Conservation (phyloP, 1,284 basidiomycete genomes). For the Phylloboletellus chloephorus region DNA sequence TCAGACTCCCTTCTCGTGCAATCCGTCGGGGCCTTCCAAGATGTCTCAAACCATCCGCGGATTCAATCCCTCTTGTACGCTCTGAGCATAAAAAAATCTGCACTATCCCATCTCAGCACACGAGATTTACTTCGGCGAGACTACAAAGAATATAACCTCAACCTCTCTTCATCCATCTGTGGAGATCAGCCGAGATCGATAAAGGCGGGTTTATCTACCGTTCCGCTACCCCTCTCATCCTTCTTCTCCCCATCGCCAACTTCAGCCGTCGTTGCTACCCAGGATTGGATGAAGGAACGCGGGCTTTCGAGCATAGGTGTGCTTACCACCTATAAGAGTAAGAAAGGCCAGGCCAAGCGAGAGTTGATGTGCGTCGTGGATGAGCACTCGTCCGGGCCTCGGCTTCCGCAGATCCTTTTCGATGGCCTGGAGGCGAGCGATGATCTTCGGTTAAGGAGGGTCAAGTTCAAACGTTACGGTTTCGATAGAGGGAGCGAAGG, state of each 20-base stretch:
- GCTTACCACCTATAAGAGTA: constrained; percentile 60
- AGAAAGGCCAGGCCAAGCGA: constrained; percentile 51
- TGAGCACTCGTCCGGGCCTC: constrained; percentile 34
- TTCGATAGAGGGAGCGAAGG: constrained; percentile 33
- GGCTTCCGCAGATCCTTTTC: constrained; percentile 19
- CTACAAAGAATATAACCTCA: constrained; percentile 81
- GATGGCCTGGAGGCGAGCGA: constrained; percentile 52
- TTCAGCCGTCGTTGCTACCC: constrained; percentile 43
- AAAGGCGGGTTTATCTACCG: constrained; percentile 68
- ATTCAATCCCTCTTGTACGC: constrained; percentile 46
- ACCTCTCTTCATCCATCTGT: constrained; percentile 35
- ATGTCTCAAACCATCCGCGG: constrained; percentile 30
- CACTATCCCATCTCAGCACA: constrained; percentile 64
- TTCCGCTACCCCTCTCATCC: constrained; percentile 61
- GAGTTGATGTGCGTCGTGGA: constrained; percentile 65
- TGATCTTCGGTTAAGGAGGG: constrained; percentile 47
- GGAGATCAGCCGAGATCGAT: constrained; percentile 32
- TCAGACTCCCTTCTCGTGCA: constrained; percentile 13
- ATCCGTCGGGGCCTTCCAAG: constrained; percentile 6
- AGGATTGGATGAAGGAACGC: constrained; percentile 63
- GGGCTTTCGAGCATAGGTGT: constrained; percentile 67
- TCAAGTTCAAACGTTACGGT: constrained; percentile 32
- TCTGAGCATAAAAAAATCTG: constrained; percentile 60
- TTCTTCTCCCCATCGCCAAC: constrained; percentile 27
- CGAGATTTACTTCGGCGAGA: constrained; percentile 83